Percentiles rank a stretch among this genome's conserved stretches.
Conservation (phyloP, 306 rosid species). For the Vicia villosa region DNA sequence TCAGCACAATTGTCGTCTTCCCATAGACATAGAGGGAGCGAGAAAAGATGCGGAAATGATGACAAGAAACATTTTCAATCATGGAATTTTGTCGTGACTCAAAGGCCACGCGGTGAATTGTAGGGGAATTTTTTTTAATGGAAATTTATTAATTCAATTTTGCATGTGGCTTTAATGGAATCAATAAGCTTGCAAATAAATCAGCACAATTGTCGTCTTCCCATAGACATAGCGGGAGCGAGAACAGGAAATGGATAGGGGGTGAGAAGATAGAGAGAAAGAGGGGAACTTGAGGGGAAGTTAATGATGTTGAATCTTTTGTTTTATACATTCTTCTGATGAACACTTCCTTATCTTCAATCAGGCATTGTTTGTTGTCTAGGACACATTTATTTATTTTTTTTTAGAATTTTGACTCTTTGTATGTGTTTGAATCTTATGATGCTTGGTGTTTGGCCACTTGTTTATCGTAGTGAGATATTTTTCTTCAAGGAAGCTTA, state of each 20-base stretch:
- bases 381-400: background rate
- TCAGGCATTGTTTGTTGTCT: conserved; percentile 12
- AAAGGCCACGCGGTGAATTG: conserved; percentile 1
- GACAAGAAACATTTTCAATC: background rate
- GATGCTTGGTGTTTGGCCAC: conserved; percentile 2
- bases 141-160: conserved; percentile 7
- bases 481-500: conserved; percentile 21
- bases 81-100: background rate
- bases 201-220: background rate
- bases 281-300: background rate
- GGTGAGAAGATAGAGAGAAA: background rate
- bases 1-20: background rate
- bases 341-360: conserved; percentile 1
- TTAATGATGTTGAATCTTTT: conserved; percentile 1
- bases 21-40: background rate
- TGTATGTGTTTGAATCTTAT: conserved; percentile 4
- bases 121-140: background rate
- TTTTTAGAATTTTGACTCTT: background rate
- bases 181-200: conserved; percentile 20
- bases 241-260: background rate
- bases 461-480: conserved; percentile 3
- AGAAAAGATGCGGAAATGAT: conserved; percentile 10
- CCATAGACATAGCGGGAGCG: background rate
- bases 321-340: background rate
- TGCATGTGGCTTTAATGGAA: conserved; percentile 18